Percentiles rank a stretch among this genome's conserved stretches.
These are phyloP conservation scores for Canavalia gladiata DNA, from an alignment of 306 rosid genomes.

Conservation along the genomic window DNA sequence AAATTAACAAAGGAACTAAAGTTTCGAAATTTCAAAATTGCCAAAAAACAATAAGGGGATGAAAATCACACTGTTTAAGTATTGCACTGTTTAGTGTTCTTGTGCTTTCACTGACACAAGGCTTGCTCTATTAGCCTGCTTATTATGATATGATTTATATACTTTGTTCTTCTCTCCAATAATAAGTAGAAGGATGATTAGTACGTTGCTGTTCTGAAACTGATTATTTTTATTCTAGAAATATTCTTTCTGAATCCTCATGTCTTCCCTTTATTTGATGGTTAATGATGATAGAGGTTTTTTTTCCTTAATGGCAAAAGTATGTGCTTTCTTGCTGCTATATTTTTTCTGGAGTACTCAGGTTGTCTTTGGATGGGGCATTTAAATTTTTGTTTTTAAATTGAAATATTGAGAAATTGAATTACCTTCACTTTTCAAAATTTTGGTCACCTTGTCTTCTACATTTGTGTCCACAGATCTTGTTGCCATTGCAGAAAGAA, in stretches of 20 bases:
- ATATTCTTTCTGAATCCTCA: background rate
- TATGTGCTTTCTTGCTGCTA: background rate
- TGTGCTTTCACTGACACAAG: background rate
- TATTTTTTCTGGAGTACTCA: background rate
- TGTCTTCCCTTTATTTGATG: constrained; percentile 25
- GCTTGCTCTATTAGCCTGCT: background rate
- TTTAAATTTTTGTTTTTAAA: background rate
- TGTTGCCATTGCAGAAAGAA: constrained; percentile 83
- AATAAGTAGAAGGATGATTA: background rate
- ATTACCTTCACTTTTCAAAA: background rate
- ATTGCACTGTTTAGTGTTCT: background rate
- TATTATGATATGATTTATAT: constrained; percentile 1
- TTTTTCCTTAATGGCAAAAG: background rate
- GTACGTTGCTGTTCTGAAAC: background rate
- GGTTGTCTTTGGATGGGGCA: background rate
- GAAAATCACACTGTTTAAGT: background rate
- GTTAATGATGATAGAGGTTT: constrained; percentile 1
- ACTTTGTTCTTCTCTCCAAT: background rate
- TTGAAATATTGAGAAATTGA: background rate
- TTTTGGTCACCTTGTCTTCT: constrained; percentile 29
- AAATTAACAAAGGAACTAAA: no score
- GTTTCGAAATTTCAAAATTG: no score
- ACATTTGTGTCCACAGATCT: constrained; percentile 64
- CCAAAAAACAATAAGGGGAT: no score
- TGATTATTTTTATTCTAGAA: background rate